Evolutionary conservation across 2,329 filamentous ascomycete genomes (phyloP).

Genomic region (Penicillium olsonii): DNA sequence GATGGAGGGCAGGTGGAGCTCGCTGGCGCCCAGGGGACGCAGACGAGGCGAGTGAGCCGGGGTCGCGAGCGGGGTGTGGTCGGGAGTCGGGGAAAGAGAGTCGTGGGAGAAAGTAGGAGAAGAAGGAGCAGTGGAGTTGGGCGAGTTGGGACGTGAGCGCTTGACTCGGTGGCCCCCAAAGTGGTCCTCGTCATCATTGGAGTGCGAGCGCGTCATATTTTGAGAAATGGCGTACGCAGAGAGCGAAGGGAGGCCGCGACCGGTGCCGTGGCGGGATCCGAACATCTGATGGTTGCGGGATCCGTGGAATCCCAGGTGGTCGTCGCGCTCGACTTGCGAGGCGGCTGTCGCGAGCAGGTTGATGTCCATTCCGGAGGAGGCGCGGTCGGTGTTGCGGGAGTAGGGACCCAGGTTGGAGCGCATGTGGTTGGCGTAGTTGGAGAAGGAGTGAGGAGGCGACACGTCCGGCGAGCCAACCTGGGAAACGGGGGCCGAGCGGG

Average conservation of each 20-base stretch:
- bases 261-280: slow-evolving; percentile 47
- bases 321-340: slow-evolving; percentile 66
- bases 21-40: slow-evolving; percentile 69
- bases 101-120: slow-evolving; percentile 97
- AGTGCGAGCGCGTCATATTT: slow-evolving; percentile 89
- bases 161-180: slow-evolving; percentile 71
- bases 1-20: slow-evolving; percentile 83
- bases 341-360: slow-evolving; percentile 70
- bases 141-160: slow-evolving; percentile 88
- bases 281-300: slow-evolving; percentile 48
- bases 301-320: slow-evolving; percentile 47
- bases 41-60: slow-evolving; percentile 93
- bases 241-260: slow-evolving; percentile 69
- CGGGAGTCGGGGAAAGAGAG: slow-evolving; percentile 90
- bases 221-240: slow-evolving; percentile 74
- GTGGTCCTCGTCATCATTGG: slow-evolving; percentile 73
- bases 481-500: slow-evolving; percentile 84
- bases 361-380: slow-evolving; percentile 59
- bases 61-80: slow-evolving; percentile 97
- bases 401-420: slow-evolving; percentile 62
- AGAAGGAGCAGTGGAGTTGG: slow-evolving; percentile 91
- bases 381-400: slow-evolving; percentile 48
- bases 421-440: slow-evolving; percentile 60
- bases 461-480: slow-evolving; percentile 91
- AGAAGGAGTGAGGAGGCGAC: slow-evolving; percentile 87